Base-by-base conservation (phyloP, 2,329 filamentous ascomycete genomes). In the Chaetomium strumarium region DNA sequence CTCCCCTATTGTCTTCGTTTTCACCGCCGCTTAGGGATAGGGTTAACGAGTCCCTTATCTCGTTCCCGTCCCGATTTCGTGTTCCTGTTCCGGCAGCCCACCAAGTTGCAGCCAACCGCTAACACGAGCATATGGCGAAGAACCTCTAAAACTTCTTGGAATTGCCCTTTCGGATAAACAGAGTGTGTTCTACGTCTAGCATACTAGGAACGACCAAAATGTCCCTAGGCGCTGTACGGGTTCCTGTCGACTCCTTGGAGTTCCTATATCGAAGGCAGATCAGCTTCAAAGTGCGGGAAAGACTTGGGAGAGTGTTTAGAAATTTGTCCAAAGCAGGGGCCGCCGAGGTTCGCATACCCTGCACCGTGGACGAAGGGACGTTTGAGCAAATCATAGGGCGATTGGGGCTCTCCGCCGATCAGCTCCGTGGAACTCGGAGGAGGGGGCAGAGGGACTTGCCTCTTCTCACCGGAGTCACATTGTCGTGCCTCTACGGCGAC, bases 261-360 rank as follows among this genome's bases (percentile, higher is more conserved):
- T 53, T 53, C 46, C 51, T 29, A n/a, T 8, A 53, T n/a, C 29
- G 29, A 36, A 53, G 46, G 41, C 14, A 53, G 51, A 53, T 53
- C 41, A 53, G 51, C 51, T 53, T 49, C 16, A 53, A 53, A 41
- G 41, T 53, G 31, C 46, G 41, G 51, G 51, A 53, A 53, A 53
- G 41, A 46, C 51, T 49, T 49, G 41, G 41, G 36, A 41, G 46
- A 49, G 46, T 53, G 2, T 52, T 53, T 38, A 41, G 30, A 14
- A 53, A 53, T 29, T 43, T 52, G 49, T 46, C 43, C 30, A 52
- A 49, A 43, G 47, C 40, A 30, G 40, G 47, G 31, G 39, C 43
- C n/a, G 41, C 37, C 29, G 30, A 54, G 46, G 44, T 54, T 41
- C 33, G 43, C 43, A 46, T 54, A 45, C 47, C 47, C 47, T 54